Evolutionary conservation across 2,329 filamentous ascomycete genomes (phyloP).

Genomic region (Grosmannia penicillata): DNA sequence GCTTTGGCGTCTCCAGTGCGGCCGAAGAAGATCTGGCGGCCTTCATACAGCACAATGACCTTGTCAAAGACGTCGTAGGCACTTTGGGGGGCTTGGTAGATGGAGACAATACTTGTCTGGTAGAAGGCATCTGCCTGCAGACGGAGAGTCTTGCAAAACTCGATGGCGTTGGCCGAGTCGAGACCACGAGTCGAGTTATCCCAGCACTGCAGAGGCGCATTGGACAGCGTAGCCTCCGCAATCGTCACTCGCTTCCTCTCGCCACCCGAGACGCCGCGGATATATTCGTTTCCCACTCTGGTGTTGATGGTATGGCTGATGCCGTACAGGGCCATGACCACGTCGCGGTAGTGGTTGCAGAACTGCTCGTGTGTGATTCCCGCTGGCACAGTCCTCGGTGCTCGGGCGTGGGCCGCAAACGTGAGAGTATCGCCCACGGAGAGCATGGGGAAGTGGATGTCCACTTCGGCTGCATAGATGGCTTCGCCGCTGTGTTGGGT

Average conservation of each 20-base stretch:
- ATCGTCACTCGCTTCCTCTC: conserved; percentile 56
- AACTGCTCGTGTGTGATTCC: conserved; percentile 40
- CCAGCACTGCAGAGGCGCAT: no score
- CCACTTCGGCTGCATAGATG: conserved; percentile 74
- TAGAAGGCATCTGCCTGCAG: conserved; percentile 51
- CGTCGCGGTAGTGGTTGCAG: conserved; percentile 36
- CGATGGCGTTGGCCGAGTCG: conserved; percentile 59
- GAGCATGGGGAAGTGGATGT: conserved; percentile 65
- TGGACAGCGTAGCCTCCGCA: conserved; percentile 43
- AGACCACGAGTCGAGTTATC: conserved; percentile 61
- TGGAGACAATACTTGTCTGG: conserved; percentile 52
- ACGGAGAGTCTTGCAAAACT: conserved; percentile 57
- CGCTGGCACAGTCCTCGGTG: conserved; percentile 44
- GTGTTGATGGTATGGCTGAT: conserved; percentile 62
- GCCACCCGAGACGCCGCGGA: conserved; percentile 60
- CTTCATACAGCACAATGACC: conserved; percentile 40
- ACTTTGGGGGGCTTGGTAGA: conserved; percentile 53
- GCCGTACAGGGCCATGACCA: conserved; percentile 62
- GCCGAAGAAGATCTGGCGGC: conserved; percentile 48
- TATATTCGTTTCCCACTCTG: conserved; percentile 60
- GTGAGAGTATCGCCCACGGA: conserved; percentile 65
- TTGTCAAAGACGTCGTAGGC: conserved; percentile 51
- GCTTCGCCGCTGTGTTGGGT: conserved; percentile 65
- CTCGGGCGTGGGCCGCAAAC: conserved; percentile 60
- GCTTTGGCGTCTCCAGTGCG: conserved; percentile 40